These are phyloP conservation scores for Mycena crocata DNA, from an alignment of 768 basidiomycete species.

Conservation along the genomic window DNA sequence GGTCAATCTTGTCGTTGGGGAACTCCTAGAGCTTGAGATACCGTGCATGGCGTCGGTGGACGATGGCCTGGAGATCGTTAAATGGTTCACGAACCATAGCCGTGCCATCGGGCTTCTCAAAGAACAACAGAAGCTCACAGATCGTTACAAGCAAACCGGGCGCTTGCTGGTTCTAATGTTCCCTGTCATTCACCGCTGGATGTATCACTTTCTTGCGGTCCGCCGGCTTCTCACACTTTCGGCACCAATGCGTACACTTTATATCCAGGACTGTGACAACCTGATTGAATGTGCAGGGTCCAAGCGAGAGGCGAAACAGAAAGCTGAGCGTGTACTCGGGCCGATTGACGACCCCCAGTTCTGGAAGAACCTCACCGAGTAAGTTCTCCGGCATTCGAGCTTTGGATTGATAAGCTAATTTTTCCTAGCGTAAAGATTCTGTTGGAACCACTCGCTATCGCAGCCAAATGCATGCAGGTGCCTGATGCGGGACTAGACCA, in stretches of 20 bases:
- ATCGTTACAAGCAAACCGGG: no score
- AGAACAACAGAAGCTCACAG: no score
- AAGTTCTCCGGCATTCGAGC: not conserved
- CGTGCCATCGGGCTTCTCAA: no score
- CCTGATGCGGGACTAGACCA: slow-evolving; percentile 34
- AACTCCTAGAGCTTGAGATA: not conserved
- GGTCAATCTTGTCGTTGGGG: slow-evolving; percentile 6
- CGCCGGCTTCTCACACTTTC: no score
- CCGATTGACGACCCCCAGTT: slow-evolving; percentile 12
- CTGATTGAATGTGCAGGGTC: no score
- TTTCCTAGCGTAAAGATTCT: slow-evolving; percentile 4
- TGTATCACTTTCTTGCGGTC: slow-evolving; percentile 26
- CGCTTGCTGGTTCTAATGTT: slow-evolving; percentile 24
- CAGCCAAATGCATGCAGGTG: slow-evolving; percentile 39
- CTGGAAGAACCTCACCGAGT: slow-evolving; percentile 19
- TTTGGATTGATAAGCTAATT: not conserved
- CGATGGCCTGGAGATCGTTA: not conserved
- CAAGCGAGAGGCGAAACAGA: no score
- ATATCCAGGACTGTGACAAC: no score
- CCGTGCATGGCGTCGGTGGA: slow-evolving; percentile 13
- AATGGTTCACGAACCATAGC: no score
- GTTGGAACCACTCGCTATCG: slow-evolving; percentile 40
- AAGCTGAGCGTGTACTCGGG: slow-evolving; percentile 2
- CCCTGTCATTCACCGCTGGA: slow-evolving; percentile 32
- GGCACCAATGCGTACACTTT: no score